Evolutionary conservation across 108 stramenopile genomes (phyloP).

Genomic region (Fistulifera solaris): DNA sequence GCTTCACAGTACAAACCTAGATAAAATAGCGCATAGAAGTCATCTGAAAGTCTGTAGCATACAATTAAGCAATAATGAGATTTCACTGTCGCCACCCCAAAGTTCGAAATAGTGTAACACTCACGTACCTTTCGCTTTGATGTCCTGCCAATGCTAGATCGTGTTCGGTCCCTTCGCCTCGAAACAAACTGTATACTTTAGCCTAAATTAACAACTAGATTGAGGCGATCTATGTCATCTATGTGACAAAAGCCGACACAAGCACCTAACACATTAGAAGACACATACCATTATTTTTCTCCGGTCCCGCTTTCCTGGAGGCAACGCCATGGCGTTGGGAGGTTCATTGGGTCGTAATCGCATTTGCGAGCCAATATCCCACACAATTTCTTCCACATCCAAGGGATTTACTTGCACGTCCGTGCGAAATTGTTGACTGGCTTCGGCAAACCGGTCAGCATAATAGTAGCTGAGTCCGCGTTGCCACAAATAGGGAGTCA

Average conservation of each 20-base stretch:
- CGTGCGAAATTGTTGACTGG: slow-evolving; percentile 25
- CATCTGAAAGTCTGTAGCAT: slow-evolving; percentile 29
- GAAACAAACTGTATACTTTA: slow-evolving; percentile 48
- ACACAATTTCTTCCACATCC: slow-evolving; percentile 77
- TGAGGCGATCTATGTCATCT: not conserved
- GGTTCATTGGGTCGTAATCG: slow-evolving; percentile 19
- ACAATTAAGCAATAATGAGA: not conserved
- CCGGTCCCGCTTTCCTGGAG: slow-evolving; percentile 46
- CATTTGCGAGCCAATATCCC: slow-evolving; percentile 62
- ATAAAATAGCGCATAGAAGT: slow-evolving; percentile 68
- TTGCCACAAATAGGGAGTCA: slow-evolving; percentile 65
- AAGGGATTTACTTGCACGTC: slow-evolving; percentile 44
- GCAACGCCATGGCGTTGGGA: slow-evolving; percentile 31
- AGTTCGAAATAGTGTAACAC: not conserved
- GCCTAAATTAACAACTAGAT: slow-evolving; percentile 4
- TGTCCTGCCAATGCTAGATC: slow-evolving; percentile 48
- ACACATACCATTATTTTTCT: slow-evolving; percentile 46
- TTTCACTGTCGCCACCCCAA: not conserved
- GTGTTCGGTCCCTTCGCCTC: slow-evolving; percentile 52
- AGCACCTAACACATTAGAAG: not conserved
- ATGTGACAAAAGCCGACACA: not conserved
- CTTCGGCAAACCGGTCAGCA: slow-evolving; percentile 40
- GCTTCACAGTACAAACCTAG: slow-evolving; percentile 45
- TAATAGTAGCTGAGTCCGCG: slow-evolving; percentile 65
- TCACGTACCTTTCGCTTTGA: slow-evolving; percentile 8